These are phyloP conservation scores for Sanghuangporus baumii DNA, from an alignment of 1,284 basidiomycete species.

Conservation along the genomic window DNA sequence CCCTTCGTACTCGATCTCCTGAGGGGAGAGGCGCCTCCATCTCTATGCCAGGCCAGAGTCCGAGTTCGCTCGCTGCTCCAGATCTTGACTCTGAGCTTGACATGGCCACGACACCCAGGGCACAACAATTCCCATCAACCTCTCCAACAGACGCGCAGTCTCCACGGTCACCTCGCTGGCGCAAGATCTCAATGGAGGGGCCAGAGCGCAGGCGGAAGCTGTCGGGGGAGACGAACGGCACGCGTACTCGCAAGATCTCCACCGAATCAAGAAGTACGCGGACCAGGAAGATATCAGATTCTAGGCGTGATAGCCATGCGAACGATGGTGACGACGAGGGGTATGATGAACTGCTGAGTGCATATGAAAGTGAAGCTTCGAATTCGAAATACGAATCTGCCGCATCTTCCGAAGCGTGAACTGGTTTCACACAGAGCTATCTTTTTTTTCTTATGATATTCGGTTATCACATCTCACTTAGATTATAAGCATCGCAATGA, in stretches of 20 bases:
- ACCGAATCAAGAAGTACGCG: constrained; percentile 28
- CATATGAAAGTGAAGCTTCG: constrained; percentile 68
- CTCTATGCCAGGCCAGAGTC: constrained; percentile 34
- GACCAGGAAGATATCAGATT: constrained; percentile 8
- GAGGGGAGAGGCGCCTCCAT: constrained; percentile 24
- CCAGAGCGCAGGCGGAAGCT: constrained; percentile 36
- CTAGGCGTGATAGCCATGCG: constrained; percentile 45
- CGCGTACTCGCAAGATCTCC: constrained; percentile 41
- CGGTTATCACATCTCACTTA: neutral
- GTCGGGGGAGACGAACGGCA: constrained; percentile 34
- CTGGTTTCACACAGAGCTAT: neutral
- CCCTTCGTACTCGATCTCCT: constrained; percentile 37
- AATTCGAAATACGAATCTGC: constrained; percentile 23
- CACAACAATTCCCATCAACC: constrained; percentile 36
- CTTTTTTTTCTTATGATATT: neutral
- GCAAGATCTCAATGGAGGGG: constrained; percentile 26
- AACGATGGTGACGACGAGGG: constrained; percentile 75
- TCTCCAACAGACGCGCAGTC: constrained; percentile 25
- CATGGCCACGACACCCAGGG: constrained; percentile 47
- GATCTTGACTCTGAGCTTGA: constrained; percentile 55
- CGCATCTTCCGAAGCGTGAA: neutral
- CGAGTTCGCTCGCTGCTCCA: constrained; percentile 39
- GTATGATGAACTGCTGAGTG: constrained; percentile 69
- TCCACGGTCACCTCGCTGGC: constrained; percentile 26
- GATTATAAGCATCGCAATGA: neutral